phyloP scores from a whole-genome alignment of 164 flowering plant genomes.

The Echeveria elegans region DNA sequence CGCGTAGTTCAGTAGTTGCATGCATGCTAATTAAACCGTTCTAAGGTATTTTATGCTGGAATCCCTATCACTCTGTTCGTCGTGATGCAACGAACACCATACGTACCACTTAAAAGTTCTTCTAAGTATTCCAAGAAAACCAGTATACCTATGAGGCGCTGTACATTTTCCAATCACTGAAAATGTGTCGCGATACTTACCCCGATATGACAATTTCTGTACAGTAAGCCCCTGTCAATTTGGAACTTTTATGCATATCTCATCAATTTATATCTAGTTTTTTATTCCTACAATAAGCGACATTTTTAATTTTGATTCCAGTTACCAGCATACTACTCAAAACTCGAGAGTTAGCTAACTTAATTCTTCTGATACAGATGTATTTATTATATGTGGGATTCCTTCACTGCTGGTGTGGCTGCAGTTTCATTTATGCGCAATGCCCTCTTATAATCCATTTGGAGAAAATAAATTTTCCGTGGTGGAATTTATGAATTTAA shows the following conservation, averaged over 20 bases:
- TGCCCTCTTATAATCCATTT: conserved; percentile 15
- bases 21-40: background rate
- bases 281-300: background rate
- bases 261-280: background rate
- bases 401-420: conserved; percentile 82
- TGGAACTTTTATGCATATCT: background rate
- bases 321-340: background rate
- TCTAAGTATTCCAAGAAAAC: conserved; percentile 39
- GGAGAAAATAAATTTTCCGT: conserved; percentile 87
- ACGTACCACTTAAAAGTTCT: conserved; percentile 56
- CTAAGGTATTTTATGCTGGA: conserved; percentile 86
- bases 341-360: background rate
- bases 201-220: conserved; percentile 48
- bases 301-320: background rate
- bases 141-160: conserved; percentile 82
- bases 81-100: conserved; percentile 95
- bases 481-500: conserved; percentile 79
- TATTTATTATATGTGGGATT: conserved; percentile 99
- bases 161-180: conserved; percentile 69
- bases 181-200: conserved; percentile 76
- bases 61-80: conserved; percentile 81
- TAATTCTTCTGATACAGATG: conserved; percentile 35
- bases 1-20: background rate
- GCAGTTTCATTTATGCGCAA: conserved; percentile 73
- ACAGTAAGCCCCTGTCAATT: conserved; percentile 29